Conservation (phyloP, 768 basidiomycete genomes). For the Baorangia bicolor region DNA sequence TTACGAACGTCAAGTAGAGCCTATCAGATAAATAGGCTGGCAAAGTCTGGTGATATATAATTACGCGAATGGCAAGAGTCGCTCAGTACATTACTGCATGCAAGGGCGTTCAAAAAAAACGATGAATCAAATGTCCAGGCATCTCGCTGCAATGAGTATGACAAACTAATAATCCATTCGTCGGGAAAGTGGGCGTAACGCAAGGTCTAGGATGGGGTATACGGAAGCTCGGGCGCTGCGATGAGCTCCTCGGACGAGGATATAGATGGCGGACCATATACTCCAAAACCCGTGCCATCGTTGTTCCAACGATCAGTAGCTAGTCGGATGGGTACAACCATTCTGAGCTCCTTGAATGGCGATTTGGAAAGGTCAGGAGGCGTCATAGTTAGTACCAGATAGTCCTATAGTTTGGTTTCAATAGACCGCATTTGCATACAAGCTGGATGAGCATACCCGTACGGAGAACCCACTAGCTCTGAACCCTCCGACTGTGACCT, state of each 20-base stretch:
- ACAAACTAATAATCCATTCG: neutral
- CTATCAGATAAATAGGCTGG: neutral
- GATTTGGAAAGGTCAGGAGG: conserved; percentile 56
- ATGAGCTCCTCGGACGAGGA: conserved; percentile 27
- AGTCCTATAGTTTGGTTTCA: conserved; percentile 49
- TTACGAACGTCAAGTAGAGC: neutral
- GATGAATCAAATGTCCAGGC: neutral
- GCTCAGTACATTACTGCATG: neutral
- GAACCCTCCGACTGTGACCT: conserved; percentile 59
- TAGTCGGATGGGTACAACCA: conserved; percentile 61
- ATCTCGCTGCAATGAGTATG: neutral
- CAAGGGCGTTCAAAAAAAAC: neutral
- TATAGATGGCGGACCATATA: conserved; percentile 12
- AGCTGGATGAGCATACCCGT: conserved; percentile 42
- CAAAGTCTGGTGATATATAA: neutral
- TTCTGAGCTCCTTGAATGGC: conserved; percentile 58
- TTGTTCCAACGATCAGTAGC: conserved; percentile 60
- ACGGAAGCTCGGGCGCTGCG: conserved; percentile 10
- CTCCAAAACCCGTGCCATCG: conserved; percentile 28
- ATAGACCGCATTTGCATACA: neutral
- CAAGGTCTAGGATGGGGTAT: neutral
- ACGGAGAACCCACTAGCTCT: conserved; percentile 62
- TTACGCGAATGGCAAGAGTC: neutral
- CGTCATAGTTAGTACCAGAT: conserved; percentile 56
- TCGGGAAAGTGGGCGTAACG: neutral